These are phyloP conservation scores for Phylloporus sp. DNA, from an alignment of 768 basidiomycete species.

Conservation along the genomic window DNA sequence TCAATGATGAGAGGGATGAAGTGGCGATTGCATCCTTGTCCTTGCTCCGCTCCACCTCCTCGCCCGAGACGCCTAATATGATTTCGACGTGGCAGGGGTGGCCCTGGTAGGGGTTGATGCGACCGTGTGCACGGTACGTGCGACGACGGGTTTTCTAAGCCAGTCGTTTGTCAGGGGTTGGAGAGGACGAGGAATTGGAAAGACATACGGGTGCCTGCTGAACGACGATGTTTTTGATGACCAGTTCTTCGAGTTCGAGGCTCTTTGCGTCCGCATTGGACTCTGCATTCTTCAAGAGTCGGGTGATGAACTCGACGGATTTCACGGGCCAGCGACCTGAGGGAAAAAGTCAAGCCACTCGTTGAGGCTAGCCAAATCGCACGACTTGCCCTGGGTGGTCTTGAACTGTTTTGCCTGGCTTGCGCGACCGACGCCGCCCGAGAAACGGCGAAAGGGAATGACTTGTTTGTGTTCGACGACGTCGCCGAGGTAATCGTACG, in stretches of 20 bases:
- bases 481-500: slow-evolving; percentile 88
- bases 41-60: slow-evolving; percentile 88
- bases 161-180: neutral
- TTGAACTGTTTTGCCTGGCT: slow-evolving; percentile 96
- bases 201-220: slow-evolving; percentile 92
- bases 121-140: slow-evolving; percentile 97
- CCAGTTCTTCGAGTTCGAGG: slow-evolving; percentile 85
- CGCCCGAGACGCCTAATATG: slow-evolving; percentile 74
- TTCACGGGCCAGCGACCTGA: slow-evolving; percentile 99
- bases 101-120: slow-evolving; percentile 98
- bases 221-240: slow-evolving; percentile 95
- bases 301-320: slow-evolving; percentile 91
- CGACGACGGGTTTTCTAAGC: slow-evolving; percentile 95
- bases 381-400: slow-evolving; percentile 81
- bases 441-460: slow-evolving; percentile 94
- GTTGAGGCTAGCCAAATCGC: neutral
- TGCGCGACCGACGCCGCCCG: slow-evolving; percentile 92
- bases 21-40: slow-evolving; percentile 59
- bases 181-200: neutral
- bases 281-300: slow-evolving; percentile 97
- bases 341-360: neutral
- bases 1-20: slow-evolving; percentile 57
- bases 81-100: slow-evolving; percentile 96
- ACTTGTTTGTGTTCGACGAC: slow-evolving; percentile 96
- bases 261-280: slow-evolving; percentile 98